Evolutionary conservation across 2,329 filamentous ascomycete species (phyloP).

Genomic region (Talaromyces sp.): DNA sequence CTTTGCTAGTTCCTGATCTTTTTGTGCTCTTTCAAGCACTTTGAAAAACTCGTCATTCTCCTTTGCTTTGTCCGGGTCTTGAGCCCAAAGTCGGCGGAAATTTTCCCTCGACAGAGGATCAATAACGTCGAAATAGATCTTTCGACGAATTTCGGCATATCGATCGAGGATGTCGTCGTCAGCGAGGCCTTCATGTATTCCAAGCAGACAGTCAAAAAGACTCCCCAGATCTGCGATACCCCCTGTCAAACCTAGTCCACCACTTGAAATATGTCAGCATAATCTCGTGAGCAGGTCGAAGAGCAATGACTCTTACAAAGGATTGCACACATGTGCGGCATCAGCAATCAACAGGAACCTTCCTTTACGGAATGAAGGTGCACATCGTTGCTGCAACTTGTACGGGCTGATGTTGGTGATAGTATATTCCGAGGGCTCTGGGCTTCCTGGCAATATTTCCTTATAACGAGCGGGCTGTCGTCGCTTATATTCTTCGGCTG

Average conservation of each 20-base stretch:
- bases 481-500: conserved; percentile 51
- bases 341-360: conserved; percentile 58
- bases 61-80: conserved; percentile 35
- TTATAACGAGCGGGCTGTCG: conserved; percentile 48
- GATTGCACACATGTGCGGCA: conserved; percentile 58
- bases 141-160: conserved; percentile 40
- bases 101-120: conserved; percentile 45
- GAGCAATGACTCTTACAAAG: conserved; percentile 25
- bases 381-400: conserved; percentile 60
- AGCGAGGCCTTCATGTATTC: conserved; percentile 39
- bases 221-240: conserved; percentile 63
- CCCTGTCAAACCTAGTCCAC: conserved; percentile 61
- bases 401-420: conserved; percentile 59
- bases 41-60: conserved; percentile 40
- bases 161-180: conserved; percentile 44
- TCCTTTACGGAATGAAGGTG: conserved; percentile 56
- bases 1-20: background rate
- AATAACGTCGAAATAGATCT: conserved; percentile 40
- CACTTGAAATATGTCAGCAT: conserved; percentile 35
- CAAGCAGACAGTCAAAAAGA: conserved; percentile 57
- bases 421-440: conserved; percentile 57
- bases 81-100: conserved; percentile 33
- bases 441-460: conserved; percentile 55
- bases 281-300: background rate
- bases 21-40: background rate